Evolutionary conservation across 306 rosid species (phyloP), one percentile per base, ranked within the genome.

Genomic region (Ormosia emarginata): DNA sequence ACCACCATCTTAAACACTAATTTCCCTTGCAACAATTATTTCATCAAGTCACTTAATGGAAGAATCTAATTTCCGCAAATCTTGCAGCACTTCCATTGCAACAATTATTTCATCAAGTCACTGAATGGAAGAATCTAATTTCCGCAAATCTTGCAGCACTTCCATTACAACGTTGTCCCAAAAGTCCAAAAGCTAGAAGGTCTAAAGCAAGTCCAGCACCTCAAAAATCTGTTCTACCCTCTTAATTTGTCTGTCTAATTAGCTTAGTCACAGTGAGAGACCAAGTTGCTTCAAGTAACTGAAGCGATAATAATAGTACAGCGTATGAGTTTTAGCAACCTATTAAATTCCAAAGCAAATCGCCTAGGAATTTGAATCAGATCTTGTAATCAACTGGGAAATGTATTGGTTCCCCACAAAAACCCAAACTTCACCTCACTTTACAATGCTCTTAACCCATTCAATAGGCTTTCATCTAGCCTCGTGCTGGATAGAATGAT

Each of bases 401-500:
- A 62, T 17, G 58, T 11, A 72, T 69, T 7, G 15, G 12, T 75
- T 59, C 53, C 67, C 46, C 61, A 40, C 46, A 52, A 39, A 17
- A 69, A 85, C 74, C 75, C 30, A 33, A 81, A 70, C 39, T 58
- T 69, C 82, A 50, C 71, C 73, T 50, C 15, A 34, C 68, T 63
- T 5, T 50, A 32, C 57, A 73, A 46, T 78, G 59, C 75, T 58
- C 74, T 80, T 79, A 79, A 17, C 52, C 64, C 64, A 17, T 41
- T 59, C 78, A 59, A 79, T 63, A 63, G 50, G 83, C 77, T 86
- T 65, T 89, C 84, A 80, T 32, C 77, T 53, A 49, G 82, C 84
- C 46, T 67, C 79, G 29, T 10, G 87, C 92, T 82, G 93, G 83
- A 85, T 61, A 68, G 59, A 69, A 75, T 74, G 73, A 85, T 55